A percentile compares a stretch with the other conserved stretches of the same genome.
Conservation (phyloP, 2,329 filamentous ascomycete genomes). For the Curvularia sp. region DNA sequence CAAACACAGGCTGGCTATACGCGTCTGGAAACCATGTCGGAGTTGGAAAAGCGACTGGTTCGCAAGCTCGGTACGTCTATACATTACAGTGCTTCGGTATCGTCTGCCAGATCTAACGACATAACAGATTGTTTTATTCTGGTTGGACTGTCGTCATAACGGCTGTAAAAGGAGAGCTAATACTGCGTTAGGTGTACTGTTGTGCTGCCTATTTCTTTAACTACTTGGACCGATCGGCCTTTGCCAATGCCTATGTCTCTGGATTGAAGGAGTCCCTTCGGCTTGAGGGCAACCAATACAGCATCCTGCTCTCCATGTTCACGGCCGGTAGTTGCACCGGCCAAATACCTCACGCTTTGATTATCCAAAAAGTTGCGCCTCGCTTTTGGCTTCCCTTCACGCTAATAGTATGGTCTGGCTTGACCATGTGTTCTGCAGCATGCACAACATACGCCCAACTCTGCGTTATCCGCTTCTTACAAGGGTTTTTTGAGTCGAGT, state of each 20-base stretch:
- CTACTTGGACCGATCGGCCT: constrained; percentile 38
- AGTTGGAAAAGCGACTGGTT: constrained; percentile 34
- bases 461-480: constrained; percentile 37
- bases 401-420: constrained; percentile 37
- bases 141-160: not conserved
- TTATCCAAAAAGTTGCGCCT: constrained; percentile 39
- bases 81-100: not conserved
- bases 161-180: not conserved
- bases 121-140: constrained; percentile 36
- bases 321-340: constrained; percentile 40
- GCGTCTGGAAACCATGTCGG: constrained; percentile 20
- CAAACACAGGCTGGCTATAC: constrained; percentile 9
- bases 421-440: constrained; percentile 41
- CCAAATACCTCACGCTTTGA: constrained; percentile 41
- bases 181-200: constrained; percentile 28
- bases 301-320: constrained; percentile 39
- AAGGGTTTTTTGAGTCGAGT: constrained; percentile 40
- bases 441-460: constrained; percentile 39
- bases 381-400: constrained; percentile 43
- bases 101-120: not conserved
- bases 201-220: constrained; percentile 46
- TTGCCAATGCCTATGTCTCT: constrained; percentile 44
- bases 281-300: constrained; percentile 40
- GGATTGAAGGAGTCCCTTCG: constrained; percentile 37
- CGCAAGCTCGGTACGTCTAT: constrained; percentile 32